Evolutionary conservation across 306 rosid genomes (phyloP), one percentile per base, ranked within the genome.

Genomic region (Echinosophora koreensis): DNA sequence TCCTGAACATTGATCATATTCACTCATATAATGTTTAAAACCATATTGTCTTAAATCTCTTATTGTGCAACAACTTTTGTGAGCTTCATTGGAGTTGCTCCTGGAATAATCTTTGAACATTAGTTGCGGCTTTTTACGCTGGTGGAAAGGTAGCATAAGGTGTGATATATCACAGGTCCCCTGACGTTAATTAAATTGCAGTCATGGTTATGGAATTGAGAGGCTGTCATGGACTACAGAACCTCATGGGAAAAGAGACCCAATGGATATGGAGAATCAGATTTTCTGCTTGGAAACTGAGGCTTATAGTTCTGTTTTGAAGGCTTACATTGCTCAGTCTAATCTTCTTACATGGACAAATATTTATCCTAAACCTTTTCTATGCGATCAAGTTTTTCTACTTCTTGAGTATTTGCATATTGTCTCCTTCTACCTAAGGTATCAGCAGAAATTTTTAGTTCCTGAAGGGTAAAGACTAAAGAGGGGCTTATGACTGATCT

Each of bases 241-340:
- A 64, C 69, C 82, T 76, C 66, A 56, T 35, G 79, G 81, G 69
- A 63, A 39, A 52, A 63, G 79, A 79, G 76, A 47, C 64, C 58
- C 18, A 58, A 81, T 49, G 56, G 44, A 84, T 38, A 56, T 66
- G 63, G 73, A 76, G 27, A 56, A 71, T 59, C 73, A 80, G 14
- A 66, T 84, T 60, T 82, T 80, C 65, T 66, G n/a, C 32, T 27
- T 84, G 64, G 87, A 84, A 77, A 71, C 52, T 57, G 82, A 76
- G 41, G 87, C 87, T 49, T 84, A 84, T 67, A 39, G 59, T 71
- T 80, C 85, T 27, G 22, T 84, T 61, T 51, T 84, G 77, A 84
- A 71, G 76, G 85, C 87, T 66, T 84, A 80, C 74, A 71, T 47
- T 71, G 85, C 84, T 79, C 85, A 84, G 54, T 80, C 87, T 18